phyloP scores from a whole-genome alignment of 2,329 filamentous ascomycete species.

The Nigrograna mackinnonii region DNA sequence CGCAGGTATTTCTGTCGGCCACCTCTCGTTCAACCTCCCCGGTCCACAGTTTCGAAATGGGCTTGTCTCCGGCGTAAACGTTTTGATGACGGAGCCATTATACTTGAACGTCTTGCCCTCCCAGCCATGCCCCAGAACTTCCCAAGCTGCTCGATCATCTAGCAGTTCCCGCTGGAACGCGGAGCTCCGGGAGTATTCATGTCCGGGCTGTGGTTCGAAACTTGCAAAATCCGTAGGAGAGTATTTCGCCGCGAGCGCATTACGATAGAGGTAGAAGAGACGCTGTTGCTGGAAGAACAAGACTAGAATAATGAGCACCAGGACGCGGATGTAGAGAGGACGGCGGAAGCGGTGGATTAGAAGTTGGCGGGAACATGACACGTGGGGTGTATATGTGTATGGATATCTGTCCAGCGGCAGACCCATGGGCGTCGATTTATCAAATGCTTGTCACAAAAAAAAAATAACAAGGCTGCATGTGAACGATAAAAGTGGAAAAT shows the following conservation, averaged over 20 bases:
- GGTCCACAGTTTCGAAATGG: slow-evolving; percentile 29
- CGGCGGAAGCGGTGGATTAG: too few species aligned
- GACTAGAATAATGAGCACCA: slow-evolving; percentile 13
- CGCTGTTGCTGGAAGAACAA: slow-evolving; percentile 19
- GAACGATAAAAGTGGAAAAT: too few species aligned
- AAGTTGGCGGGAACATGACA: too few species aligned
- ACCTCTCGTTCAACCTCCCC: not conserved
- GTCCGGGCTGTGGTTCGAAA: too few species aligned
- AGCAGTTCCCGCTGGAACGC: slow-evolving; percentile 15
- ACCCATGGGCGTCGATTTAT: too few species aligned
- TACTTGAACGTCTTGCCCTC: slow-evolving; percentile 27
- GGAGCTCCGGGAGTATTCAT: too few species aligned
- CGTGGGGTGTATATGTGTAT: too few species aligned
- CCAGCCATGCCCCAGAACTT: slow-evolving; percentile 21
- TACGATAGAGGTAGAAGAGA: slow-evolving; percentile 18
- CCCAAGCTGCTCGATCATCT: slow-evolving; percentile 21
- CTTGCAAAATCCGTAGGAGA: slow-evolving; percentile 2
- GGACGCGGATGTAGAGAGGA: too few species aligned
- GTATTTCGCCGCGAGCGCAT: slow-evolving; percentile 24
- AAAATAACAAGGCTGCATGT: too few species aligned
- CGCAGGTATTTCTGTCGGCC: not conserved
- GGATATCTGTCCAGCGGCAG: too few species aligned
- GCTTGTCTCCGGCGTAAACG: slow-evolving; percentile 23
- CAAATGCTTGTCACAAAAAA: too few species aligned
- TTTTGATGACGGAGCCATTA: slow-evolving; percentile 27